Evolutionary conservation across 2,329 filamentous ascomycete genomes (phyloP).

Genomic region (Fusarium compactum): DNA sequence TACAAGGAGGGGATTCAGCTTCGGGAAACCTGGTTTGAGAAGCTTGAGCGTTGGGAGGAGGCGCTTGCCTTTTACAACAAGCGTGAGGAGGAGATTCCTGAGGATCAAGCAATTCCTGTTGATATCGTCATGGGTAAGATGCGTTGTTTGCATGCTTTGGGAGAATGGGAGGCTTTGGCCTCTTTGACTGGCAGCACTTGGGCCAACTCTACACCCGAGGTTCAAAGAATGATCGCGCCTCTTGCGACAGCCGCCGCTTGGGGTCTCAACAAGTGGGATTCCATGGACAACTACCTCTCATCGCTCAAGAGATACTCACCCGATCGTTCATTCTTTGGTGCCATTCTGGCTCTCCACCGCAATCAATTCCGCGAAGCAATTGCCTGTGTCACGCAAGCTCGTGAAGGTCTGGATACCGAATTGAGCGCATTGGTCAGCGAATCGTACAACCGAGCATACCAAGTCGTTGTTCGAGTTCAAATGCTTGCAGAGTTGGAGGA

Average conservation of each 20-base stretch:
- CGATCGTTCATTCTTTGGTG: slow-evolving; percentile 96
- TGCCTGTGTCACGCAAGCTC: slow-evolving; percentile 88
- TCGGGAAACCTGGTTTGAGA: slow-evolving; percentile 99
- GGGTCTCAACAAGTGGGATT: slow-evolving; percentile 96
- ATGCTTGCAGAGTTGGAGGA: slow-evolving; percentile 99
- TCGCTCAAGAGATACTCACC: slow-evolving; percentile 96
- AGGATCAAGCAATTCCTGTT: slow-evolving; percentile 73
- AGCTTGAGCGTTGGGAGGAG: slow-evolving; percentile 97
- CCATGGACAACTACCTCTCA: slow-evolving; percentile 96
- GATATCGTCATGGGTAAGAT: slow-evolving; percentile 99
- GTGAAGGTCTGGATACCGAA: slow-evolving; percentile 94
- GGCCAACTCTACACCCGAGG: slow-evolving; percentile 87
- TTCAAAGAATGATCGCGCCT: slow-evolving; percentile 90
- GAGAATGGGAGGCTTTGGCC: slow-evolving; percentile 96
- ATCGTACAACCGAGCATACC: slow-evolving; percentile 96
- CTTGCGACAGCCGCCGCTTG: slow-evolving; percentile 95
- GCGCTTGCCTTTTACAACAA: slow-evolving; percentile 92
- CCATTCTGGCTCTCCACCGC: slow-evolving; percentile 92
- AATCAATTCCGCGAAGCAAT: slow-evolving; percentile 95
- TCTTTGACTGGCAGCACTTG: slow-evolving; percentile 92
- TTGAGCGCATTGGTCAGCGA: slow-evolving; percentile 96
- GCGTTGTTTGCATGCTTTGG: slow-evolving; percentile 95
- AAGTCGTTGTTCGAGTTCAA: slow-evolving; percentile 97
- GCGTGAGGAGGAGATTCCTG: slow-evolving; percentile 77
- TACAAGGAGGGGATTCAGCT: slow-evolving; percentile 94